Evolutionary conservation across 352 stramenopile species (phyloP).

Genomic region (Pilasporangium apinafurcum): DNA sequence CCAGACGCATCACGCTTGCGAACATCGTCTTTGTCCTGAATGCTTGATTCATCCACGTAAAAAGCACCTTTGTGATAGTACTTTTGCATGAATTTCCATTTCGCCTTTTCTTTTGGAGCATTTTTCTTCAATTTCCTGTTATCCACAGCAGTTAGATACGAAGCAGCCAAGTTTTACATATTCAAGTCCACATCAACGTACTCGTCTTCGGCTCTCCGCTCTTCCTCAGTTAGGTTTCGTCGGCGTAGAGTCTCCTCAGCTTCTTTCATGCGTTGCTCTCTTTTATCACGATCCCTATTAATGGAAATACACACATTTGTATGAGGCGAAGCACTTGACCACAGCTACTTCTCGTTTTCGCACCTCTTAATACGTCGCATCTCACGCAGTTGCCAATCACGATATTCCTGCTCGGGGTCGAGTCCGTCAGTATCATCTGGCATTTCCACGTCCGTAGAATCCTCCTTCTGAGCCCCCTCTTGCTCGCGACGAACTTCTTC

Average conservation of each 20-base stretch:
- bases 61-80: slow-evolving; percentile 99
- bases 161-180: background rate
- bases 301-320: background rate
- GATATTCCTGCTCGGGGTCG: slow-evolving; percentile 86
- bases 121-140: slow-evolving; percentile 79
- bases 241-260: slow-evolving; percentile 80
- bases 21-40: slow-evolving; percentile 86
- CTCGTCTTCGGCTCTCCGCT: slow-evolving; percentile 90
- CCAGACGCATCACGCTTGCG: slow-evolving; percentile 86
- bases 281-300: slow-evolving; percentile 73
- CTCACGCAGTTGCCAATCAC: slow-evolving; percentile 93
- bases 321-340: background rate
- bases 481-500: slow-evolving; percentile 72
- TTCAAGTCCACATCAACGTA: slow-evolving; percentile 19
- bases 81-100: slow-evolving; percentile 95
- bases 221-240: slow-evolving; percentile 95
- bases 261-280: slow-evolving; percentile 77
- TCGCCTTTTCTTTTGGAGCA: slow-evolving; percentile 73
- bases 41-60: slow-evolving; percentile 95
- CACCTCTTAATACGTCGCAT: slow-evolving; percentile 89
- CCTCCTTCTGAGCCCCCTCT: slow-evolving; percentile 26
- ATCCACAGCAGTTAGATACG: slow-evolving; percentile 1
- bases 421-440: slow-evolving; percentile 87
- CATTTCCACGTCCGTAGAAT: slow-evolving; percentile 81
- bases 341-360: background rate